Percentiles rank a stretch among this genome's conserved stretches.
phyloP scores from a whole-genome alignment of 2,329 filamentous ascomycete genomes.

The Simplicillium aogashimaense region DNA sequence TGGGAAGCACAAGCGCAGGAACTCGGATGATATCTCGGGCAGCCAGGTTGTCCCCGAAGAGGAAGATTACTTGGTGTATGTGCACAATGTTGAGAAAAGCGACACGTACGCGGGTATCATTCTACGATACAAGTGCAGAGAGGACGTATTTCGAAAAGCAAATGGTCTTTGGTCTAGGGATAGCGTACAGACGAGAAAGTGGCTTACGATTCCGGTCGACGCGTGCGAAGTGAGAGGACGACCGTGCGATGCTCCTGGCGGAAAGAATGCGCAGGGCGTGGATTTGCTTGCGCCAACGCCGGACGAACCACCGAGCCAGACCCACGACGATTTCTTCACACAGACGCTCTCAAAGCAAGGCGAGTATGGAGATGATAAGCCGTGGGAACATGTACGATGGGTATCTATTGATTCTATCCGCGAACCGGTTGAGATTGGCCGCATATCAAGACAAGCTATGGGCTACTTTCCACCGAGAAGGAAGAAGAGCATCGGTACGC shows the following conservation, averaged over 20 bases:
- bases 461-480: slow-evolving; percentile 88
- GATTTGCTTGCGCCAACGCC: slow-evolving; percentile 45
- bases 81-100: slow-evolving; percentile 71
- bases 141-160: slow-evolving; percentile 72
- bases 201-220: slow-evolving; percentile 78
- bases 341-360: slow-evolving; percentile 13
- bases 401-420: slow-evolving; percentile 63
- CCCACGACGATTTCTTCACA: slow-evolving; percentile 32
- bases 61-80: slow-evolving; percentile 74
- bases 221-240: slow-evolving; percentile 77
- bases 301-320: slow-evolving; percentile 16
- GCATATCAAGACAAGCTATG: slow-evolving; percentile 68
- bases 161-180: slow-evolving; percentile 96
- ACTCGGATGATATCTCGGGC: slow-evolving; percentile 51
- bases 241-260: slow-evolving; percentile 45
- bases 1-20: slow-evolving; percentile 53
- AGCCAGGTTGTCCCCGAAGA: slow-evolving; percentile 55
- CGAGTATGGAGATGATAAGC: slow-evolving; percentile 43
- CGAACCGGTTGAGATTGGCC: slow-evolving; percentile 72
- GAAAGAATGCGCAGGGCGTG: slow-evolving; percentile 26
- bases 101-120: slow-evolving; percentile 90
- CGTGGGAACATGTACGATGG: slow-evolving; percentile 86
- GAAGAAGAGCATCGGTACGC: slow-evolving; percentile 69
- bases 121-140: slow-evolving; percentile 79
- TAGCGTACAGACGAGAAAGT: slow-evolving; percentile 74